These are phyloP conservation scores for Anisogramma anomala DNA, from an alignment of 2,329 filamentous ascomycete genomes.

Conservation along the genomic window DNA sequence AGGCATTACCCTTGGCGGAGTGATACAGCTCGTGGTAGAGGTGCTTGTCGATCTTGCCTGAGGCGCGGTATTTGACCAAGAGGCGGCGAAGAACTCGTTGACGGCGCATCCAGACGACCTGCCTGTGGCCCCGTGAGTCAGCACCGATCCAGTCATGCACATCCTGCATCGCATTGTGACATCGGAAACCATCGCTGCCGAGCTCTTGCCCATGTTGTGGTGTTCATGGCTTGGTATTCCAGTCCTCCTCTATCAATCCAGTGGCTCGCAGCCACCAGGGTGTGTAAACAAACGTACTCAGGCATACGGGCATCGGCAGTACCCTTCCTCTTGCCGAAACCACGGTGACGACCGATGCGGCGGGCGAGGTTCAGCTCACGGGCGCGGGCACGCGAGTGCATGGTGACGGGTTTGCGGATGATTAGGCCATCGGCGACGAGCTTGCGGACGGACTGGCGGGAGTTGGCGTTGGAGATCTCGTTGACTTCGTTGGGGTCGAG, in stretches of 20 bases:
- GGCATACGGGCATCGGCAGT: conserved; percentile 99
- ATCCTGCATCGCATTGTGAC: not conserved
- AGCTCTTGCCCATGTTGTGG: conserved; percentile 5
- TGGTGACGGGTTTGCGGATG: conserved; percentile 99
- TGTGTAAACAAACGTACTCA: conserved; percentile 54
- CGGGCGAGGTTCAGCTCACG: conserved; percentile 90
- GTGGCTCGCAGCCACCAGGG: not conserved
- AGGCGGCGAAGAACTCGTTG: conserved; percentile 98
- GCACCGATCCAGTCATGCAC: not conserved
- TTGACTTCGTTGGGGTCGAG: conserved; percentile 98
- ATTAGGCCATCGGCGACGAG: conserved; percentile 99
- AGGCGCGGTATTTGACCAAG: conserved; percentile 98
- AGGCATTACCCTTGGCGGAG: conserved; percentile 99
- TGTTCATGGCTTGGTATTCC: too few relatives aligned
- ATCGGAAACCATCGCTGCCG: not conserved
- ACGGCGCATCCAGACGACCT: conserved; percentile 99
- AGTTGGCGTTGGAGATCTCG: conserved; percentile 99
- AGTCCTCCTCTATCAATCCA: conserved; percentile 1
- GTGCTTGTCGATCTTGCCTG: conserved; percentile 99
- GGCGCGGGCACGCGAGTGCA: conserved; percentile 96
- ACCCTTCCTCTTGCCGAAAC: conserved; percentile 99
- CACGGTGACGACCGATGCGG: conserved; percentile 93
- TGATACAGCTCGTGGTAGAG: conserved; percentile 99
- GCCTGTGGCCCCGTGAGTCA: conserved; percentile 43
- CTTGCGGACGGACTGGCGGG: conserved; percentile 98